Conservation (phyloP, 2,329 filamentous ascomycete species). For the Claviceps capensis region DNA sequence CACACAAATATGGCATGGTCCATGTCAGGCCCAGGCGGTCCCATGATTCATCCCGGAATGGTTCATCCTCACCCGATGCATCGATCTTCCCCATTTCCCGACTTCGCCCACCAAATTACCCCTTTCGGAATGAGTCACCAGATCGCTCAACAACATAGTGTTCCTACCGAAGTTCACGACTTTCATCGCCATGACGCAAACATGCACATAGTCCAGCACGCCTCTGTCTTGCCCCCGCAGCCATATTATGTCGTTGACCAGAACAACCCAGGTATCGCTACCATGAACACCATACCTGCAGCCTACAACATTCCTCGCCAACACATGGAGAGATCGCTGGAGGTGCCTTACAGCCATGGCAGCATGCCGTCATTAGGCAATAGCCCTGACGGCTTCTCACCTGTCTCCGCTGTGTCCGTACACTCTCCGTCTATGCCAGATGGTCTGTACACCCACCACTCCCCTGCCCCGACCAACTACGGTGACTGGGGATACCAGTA, state of each 20-base stretch:
- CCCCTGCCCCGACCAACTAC: constrained; percentile 33
- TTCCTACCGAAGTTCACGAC: constrained; percentile 29
- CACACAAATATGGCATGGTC: constrained; percentile 40
- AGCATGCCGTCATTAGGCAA: constrained; percentile 40
- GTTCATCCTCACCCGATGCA: constrained; percentile 29
- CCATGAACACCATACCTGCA: constrained; percentile 41
- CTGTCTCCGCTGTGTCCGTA: constrained; percentile 37
- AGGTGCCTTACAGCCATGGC: constrained; percentile 36
- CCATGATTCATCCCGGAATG: constrained; percentile 24
- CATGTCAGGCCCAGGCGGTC: constrained; percentile 23
- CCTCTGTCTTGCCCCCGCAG: constrained; percentile 32
- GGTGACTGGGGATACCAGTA: constrained; percentile 44
- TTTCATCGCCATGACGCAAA: constrained; percentile 30
- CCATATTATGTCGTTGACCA: constrained; percentile 47
- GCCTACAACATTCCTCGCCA: constrained; percentile 39
- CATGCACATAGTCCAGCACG: constrained; percentile 35
- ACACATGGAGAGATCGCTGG: constrained; percentile 32
- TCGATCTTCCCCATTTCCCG: constrained; percentile 39
- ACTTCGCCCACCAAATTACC: constrained; percentile 38
- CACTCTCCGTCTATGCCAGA: constrained; percentile 40
- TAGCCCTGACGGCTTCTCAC: constrained; percentile 45
- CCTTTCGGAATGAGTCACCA: constrained; percentile 26
- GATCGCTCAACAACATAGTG: constrained; percentile 33
- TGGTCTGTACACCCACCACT: constrained; percentile 43
- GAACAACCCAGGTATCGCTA: constrained; percentile 47